Evolutionary conservation across 1,139 yeast genomes (phyloP).

Genomic region (Lodderomyces theae): DNA sequence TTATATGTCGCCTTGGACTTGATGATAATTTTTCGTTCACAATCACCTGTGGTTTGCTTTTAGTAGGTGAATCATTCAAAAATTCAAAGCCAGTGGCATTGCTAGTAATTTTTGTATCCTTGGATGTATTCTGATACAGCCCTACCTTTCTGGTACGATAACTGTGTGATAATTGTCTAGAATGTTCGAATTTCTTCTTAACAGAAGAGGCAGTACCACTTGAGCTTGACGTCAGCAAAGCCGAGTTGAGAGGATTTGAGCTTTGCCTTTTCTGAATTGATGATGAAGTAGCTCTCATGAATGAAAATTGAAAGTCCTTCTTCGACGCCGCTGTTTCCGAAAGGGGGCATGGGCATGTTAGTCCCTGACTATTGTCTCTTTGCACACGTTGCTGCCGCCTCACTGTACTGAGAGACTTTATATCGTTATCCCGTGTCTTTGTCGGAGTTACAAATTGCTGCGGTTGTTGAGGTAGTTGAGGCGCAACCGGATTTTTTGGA

Average conservation of each 20-base stretch:
- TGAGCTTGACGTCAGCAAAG: slow-evolving; percentile 9
- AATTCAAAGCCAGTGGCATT: background rate
- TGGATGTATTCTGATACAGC: slow-evolving; percentile 9
- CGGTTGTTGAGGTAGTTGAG: background rate
- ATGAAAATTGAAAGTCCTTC: slow-evolving; percentile 26
- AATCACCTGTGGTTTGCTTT: background rate
- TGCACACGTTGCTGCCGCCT: slow-evolving; percentile 2
- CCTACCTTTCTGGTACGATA: slow-evolving; percentile 17
- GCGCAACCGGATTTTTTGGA: slow-evolving; percentile 13
- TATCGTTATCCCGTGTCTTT: background rate
- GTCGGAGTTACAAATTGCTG: slow-evolving; percentile 11
- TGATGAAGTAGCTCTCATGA: slow-evolving; percentile 39
- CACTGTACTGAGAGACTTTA: slow-evolving; percentile 8
- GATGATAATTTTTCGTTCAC: slow-evolving; percentile 10
- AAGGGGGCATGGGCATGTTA: slow-evolving; percentile 5
- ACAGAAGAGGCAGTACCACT: slow-evolving; percentile 8
- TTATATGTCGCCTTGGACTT: slow-evolving; percentile 10
- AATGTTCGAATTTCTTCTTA: slow-evolving; percentile 19
- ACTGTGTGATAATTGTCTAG: slow-evolving; percentile 18
- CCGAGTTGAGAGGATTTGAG: slow-evolving; percentile 5
- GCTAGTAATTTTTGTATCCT: background rate
- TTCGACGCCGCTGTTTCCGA: slow-evolving; percentile 12
- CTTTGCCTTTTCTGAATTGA: slow-evolving; percentile 27
- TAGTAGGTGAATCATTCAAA: background rate
- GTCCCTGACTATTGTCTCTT: background rate